Evolutionary conservation across 495 filamentous ascomycete genomes (phyloP), one percentile per base, ranked within the genome.

Genomic region (Daldinia bambusicola): DNA sequence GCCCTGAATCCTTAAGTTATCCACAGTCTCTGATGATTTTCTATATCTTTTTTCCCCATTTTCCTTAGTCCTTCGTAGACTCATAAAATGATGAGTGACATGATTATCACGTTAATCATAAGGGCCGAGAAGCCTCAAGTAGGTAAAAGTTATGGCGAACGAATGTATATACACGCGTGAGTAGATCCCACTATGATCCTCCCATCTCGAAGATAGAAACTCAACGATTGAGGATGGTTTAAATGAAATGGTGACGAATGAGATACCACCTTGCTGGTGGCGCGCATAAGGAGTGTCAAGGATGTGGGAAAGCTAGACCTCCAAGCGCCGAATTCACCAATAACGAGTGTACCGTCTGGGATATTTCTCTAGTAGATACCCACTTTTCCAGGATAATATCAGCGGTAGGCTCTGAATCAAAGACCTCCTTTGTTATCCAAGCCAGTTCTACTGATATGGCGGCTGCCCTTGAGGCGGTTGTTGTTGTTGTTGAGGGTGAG

Each of bases 381-480:
- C n/a, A 16, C 36, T 37, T 18, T 34, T 30, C 41, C 6, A 7
- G 9, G 34, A 31, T 32, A 61, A 57, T 9, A 30, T 20, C 55
- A 22, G 45, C 36, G 62, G 52, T 56, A 37, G 22, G 14, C 26
- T 52, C 37, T 50, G 34, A 13, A 31, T 51, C 10, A 40, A 14
- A 20, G 20, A 12, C 59, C 40, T 30, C 12, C 18, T 32, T 26
- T 48, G 36, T 43, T 5, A 22, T 37, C 9, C 22, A 37, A 14
- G 43, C 20, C 32, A 51, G 38, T 41, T 32, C 59, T 56, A 18
- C 71, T 61, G 77, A 63, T 79, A 78, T 70, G 76, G 61, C 64
- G 78, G 62, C 66, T 78, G 48, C 72, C 79, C 74, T 71, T 71
- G 74, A 38, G 77, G 78, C 34, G 75, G 80, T 52, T 76, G 76